Evolutionary conservation across 2,329 filamentous ascomycete species (phyloP), one percentile per base, ranked within the genome.

Genomic region (Shiraia bambusicola): DNA sequence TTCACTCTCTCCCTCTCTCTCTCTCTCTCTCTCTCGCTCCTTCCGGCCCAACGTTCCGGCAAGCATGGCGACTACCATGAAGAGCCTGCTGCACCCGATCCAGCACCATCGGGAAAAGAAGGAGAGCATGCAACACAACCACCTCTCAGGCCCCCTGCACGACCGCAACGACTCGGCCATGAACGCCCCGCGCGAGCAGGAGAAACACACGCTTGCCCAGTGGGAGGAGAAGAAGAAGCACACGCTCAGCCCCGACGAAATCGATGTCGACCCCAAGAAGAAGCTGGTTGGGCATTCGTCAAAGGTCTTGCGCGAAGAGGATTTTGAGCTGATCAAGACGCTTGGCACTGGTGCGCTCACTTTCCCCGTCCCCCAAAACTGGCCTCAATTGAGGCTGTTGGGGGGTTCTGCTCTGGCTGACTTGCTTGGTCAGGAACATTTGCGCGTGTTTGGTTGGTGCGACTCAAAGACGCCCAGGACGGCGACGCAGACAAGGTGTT

Each of bases 381-480:
- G 13, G n/a, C n/a, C n/a, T 16, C 17, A 13, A 13, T 25, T 14
- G 15, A 4, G 25, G 14, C n/a, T n/a, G 25, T 38, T n/a, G n/a
- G n/a, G n/a, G n/a, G n/a, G n/a, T n/a, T n/a, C n/a, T n/a, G n/a
- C n/a, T 14, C 11, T 9, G 43, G 52, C 57, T 64, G 53, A 65
- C 56, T 27, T 22, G 19, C 8, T 24, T 31, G 7, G 34, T 44
- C 63, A 84, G 85, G 86, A 50, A 90, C 86, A 10, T 93, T 93
- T 73, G 88, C 88, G 52, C 79, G 88, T 51, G 88, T 93, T 32
- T 90, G 86, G 75, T 80, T 92, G 47, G 86, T 88, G 37, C 82
- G 81, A 45, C 79, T 87, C 27, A 76, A 79, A 29, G 76, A 77
- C 52, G 60, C 67, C 13, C 62, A 66, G 33, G 66, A 77, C 15